These are phyloP conservation scores for Chenopodium berlandieri DNA, from an alignment of 148 eudicot genomes.

Conservation along the genomic window DNA sequence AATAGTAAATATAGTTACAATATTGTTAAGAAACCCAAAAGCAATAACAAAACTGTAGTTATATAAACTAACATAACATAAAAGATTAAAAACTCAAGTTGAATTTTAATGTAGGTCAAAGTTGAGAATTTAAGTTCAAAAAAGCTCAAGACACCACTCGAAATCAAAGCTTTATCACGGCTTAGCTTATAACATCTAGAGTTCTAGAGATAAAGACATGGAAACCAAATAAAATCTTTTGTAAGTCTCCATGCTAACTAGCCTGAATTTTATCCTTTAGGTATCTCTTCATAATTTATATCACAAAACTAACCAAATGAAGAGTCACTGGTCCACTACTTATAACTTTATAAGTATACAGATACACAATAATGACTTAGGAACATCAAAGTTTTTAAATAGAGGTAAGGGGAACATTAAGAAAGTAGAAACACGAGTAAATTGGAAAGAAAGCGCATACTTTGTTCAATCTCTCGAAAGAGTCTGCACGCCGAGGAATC, in stretches of 20 bases:
- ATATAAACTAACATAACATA: too few species aligned
- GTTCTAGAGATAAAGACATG: neutral
- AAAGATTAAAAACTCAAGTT: too few species aligned
- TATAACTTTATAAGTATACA: neutral
- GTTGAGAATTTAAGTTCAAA: too few species aligned
- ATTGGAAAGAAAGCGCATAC: constrained; percentile 37
- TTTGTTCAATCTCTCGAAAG: constrained; percentile 70
- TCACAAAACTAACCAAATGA: neutral
- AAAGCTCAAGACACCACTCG: too few species aligned
- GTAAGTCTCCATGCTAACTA: neutral
- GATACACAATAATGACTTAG: neutral
- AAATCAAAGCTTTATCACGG: too few species aligned
- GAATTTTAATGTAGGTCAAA: too few species aligned
- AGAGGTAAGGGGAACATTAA: too few species aligned
- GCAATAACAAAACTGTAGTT: too few species aligned
- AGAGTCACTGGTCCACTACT: neutral
- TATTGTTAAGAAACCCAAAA: too few species aligned
- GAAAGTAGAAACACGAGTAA: too few species aligned
- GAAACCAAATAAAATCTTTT: neutral
- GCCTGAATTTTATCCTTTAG: neutral
- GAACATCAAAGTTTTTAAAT: neutral
- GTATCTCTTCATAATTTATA: too few species aligned
- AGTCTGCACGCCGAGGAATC: constrained; percentile 63
- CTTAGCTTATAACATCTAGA: neutral
- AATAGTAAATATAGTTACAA: too few species aligned